Evolutionary conservation across 352 stramenopile genomes (phyloP), one percentile per base, ranked within the genome.

Genomic region (Globisporangium okanoganense): DNA sequence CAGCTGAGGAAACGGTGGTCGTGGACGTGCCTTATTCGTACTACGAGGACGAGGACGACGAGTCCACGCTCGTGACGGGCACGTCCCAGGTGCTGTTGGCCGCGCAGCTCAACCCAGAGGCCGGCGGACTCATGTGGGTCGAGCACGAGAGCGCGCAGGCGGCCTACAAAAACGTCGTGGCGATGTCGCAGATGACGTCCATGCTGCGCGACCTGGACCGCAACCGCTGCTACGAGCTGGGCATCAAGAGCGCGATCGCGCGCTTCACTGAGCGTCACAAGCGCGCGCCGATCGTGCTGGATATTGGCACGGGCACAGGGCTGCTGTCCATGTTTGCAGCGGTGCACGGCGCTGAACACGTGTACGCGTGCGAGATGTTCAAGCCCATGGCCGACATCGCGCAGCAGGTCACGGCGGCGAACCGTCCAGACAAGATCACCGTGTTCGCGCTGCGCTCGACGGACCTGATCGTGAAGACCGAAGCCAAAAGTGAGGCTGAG

Each of bases 361-460:
- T 98, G 18, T 96, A 93, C 66, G 88, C 86, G n/a, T 98, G 90
- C 62, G 94, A 98, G 67, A 95, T 96, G 87, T 96, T 94, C 58
- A 57, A 70, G 53, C 78, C 80, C 16, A 92, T 96, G 87, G 88
- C 85, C 14, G 73, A 84, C 47, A 86, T 97, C 66, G 90, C 90
- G 1, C 45, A 75, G 13, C 64, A 81, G 22, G 85, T 95, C 53
- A 93, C 85, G 25, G 62, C 56, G 22, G 81, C 70, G 40, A 93
- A 95, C 64, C 70, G 80, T 48, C 74, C 75, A 0, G 76, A 82
- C 64, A 82, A 77, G 50, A 92, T 95, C 67, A 92, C 87, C 3
- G 77, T 95, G 6, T 82, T 92, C 45, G 70, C 82, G 22, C 64
- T 87, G 52, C 79, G 82, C 12, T 94, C 82, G n/a, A 94, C 83